Evolutionary conservation across 306 rosid species (phyloP), one percentile per base, ranked within the genome.

Genomic region (Sechiopsis laciniata): DNA sequence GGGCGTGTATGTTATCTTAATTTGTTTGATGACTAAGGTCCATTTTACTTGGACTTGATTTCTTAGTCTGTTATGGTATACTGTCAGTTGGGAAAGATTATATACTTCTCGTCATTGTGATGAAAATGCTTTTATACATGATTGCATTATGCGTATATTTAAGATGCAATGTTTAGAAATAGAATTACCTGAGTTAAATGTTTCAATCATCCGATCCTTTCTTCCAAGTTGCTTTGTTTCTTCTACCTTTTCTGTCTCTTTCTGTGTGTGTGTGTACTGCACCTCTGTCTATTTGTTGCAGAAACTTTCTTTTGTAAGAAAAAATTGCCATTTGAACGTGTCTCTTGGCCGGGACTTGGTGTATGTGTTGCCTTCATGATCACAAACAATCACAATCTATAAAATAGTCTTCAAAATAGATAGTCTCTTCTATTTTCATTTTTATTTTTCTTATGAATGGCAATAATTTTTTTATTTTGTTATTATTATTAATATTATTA

Each of bases 391-490:
- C 45, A 10, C 40, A 21, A 7, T 8, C 56, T 12, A 21, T 6
- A 20, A 68, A 21, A 22, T 68, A 37, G 13, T 46, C 56, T 68
- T 68, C 2, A 0, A 46, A 5, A 68, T 7, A 68, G 19, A 7
- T 6, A 55, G 29, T 10, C 53, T 65, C n/a, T 46, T 67, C 56
- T 12, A 21, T 21, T 67, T 48, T 13, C 37, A 20, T 48, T 21
- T 65, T 48, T n/a, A 26, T 8, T 62, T 65, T 65, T 63, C 53
- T 42, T 65, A 65, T 66, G 72, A 19, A 10, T 19, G 35, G 10
- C 37, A 11, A 20, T 19, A 1, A 16, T 63, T 0, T 6, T 16
- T 61, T 17, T n/a, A n/a, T n/a, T n/a, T 26, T 26, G 2, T 26
- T 26, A 26, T 26, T 26, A 26, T 26, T 26, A 26, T 26, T 26